Evolutionary conservation across 306 rosid species (phyloP), one percentile per base, ranked within the genome.

Genomic region (Morella rubra): DNA sequence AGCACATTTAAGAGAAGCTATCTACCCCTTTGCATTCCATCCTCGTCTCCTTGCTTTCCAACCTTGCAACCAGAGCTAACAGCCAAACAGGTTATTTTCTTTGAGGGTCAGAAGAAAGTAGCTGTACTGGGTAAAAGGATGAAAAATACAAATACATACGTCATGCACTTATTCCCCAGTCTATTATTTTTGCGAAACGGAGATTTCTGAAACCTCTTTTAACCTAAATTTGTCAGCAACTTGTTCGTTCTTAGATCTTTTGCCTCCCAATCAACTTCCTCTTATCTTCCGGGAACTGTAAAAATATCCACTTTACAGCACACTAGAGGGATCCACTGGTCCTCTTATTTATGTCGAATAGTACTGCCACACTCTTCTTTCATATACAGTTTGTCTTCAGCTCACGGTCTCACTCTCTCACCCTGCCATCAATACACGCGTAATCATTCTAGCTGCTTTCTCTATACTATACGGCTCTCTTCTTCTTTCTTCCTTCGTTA

Each of bases 271-370:
- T 78, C 27, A 80, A 76, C 62, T 73, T 72, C 79, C 69, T 65
- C 49, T 71, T 54, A 77, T 44, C 51, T 79, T 15, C 8, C 19
- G 37, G 3, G 37, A 32, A 32, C 37, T 32, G 37, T 32, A 32
- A 32, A 32, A 32, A 32, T 32, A 32, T 32, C 37, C 37, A 27
- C 37, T 32, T 32, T 32, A 2, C 37, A 32, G 37, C 37, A 32
- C 37, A 2, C 37, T 7, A 2, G 44, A 16, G 73, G 89, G 90
- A 10, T 88, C 90, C 91, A 81, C 55, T 44, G 56, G 19, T 81
- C 72, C 76, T 81, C 74, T 82, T 87, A 85, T 84, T 84, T 84
- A 85, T 87, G 70, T 82, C 86, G 75, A 77, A 75, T 19, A 78
- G 85, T 78, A 72, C 83, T 50, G 62, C 86, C 91, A 79, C 56